Evolutionary conservation across 192 early-diverging fungal species (phyloP).

Genomic region (Coemansia sp.): DNA sequence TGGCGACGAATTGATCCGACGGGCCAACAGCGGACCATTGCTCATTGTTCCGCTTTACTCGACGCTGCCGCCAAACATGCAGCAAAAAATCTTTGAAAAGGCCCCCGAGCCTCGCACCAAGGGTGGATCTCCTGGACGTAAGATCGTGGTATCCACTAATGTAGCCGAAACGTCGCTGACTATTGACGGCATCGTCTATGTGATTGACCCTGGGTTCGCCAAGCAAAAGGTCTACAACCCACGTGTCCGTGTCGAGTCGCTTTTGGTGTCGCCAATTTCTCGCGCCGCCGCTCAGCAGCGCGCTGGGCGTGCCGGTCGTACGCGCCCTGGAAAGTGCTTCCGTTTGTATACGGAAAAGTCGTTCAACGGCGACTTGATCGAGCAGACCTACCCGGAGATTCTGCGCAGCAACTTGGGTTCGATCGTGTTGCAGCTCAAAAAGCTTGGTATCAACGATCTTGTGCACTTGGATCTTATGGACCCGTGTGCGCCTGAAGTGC

Average conservation of each 20-base stretch:
- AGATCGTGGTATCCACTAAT: constrained; percentile 96
- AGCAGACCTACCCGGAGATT: constrained; percentile 99
- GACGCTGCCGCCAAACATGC: constrained; percentile 84
- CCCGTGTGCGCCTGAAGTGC: constrained; percentile 96
- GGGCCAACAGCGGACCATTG: constrained; percentile 73
- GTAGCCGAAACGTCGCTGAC: constrained; percentile 98
- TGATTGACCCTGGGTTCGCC: constrained; percentile 98
- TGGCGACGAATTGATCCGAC: constrained; percentile 69
- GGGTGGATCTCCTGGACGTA: constrained; percentile 91
- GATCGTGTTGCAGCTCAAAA: constrained; percentile 97
- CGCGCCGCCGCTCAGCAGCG: constrained; percentile 96
- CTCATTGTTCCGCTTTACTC: constrained; percentile 92
- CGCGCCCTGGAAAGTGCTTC: constrained; percentile 96
- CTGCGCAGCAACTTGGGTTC: constrained; percentile 93
- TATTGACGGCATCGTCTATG: constrained; percentile 99
- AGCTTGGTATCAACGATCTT: constrained; percentile 95
- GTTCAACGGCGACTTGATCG: constrained; percentile 89
- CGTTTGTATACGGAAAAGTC: constrained; percentile 98
- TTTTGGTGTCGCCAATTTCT: constrained; percentile 93
- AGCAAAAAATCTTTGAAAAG: constrained; percentile 92
- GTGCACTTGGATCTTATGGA: constrained; percentile 99
- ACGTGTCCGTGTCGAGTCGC: constrained; percentile 92
- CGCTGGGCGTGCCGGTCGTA: constrained; percentile 98
- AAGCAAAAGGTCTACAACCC: constrained; percentile 99
- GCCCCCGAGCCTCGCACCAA: constrained; percentile 78